A percentile compares a stretch with the other conserved stretches of the same genome.
phyloP scores from a whole-genome alignment of 371 early-diverging fungal genomes.

The Paramicrosporidium saccamoebae region DNA sequence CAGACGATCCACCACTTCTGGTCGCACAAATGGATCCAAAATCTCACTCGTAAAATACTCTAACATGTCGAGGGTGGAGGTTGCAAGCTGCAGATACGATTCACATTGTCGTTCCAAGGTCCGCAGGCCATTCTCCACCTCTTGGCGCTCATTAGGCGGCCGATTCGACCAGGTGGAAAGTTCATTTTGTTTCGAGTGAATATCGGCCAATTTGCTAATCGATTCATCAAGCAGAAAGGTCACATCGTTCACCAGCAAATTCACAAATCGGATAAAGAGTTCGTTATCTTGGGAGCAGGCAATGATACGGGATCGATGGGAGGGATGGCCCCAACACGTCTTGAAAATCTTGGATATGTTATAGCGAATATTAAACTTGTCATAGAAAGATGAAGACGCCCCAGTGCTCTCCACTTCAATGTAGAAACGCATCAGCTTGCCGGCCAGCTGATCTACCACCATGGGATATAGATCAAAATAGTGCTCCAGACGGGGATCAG shows the following conservation, averaged over 20 bases:
- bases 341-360: slow-evolving; percentile 75
- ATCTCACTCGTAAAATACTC: slow-evolving; percentile 39
- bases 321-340: slow-evolving; percentile 33
- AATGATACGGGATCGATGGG: slow-evolving; percentile 1
- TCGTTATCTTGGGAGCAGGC: slow-evolving; percentile 6
- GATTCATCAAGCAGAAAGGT: slow-evolving; percentile 77
- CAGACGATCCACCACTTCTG: slow-evolving; percentile 62
- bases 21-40: slow-evolving; percentile 48
- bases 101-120: slow-evolving; percentile 45
- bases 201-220: slow-evolving; percentile 46
- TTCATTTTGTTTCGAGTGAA: slow-evolving; percentile 37
- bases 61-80: slow-evolving; percentile 74
- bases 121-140: slow-evolving; percentile 19
- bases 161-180: slow-evolving; percentile 1
- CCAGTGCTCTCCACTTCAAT: slow-evolving; percentile 87
- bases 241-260: slow-evolving; percentile 77
- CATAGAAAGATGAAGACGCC: slow-evolving; percentile 64
- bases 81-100: slow-evolving; percentile 52
- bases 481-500: slow-evolving; percentile 10
- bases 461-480: slow-evolving; percentile 31
- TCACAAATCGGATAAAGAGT: slow-evolving; percentile 56
- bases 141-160: slow-evolving; percentile 19
- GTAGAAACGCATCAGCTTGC: slow-evolving; percentile 51
- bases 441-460: slow-evolving; percentile 28
- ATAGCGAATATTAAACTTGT: slow-evolving; percentile 88